These are phyloP conservation scores for Athelia psychrophila DNA, from an alignment of 1,284 basidiomycete genomes.

Conservation along the genomic window DNA sequence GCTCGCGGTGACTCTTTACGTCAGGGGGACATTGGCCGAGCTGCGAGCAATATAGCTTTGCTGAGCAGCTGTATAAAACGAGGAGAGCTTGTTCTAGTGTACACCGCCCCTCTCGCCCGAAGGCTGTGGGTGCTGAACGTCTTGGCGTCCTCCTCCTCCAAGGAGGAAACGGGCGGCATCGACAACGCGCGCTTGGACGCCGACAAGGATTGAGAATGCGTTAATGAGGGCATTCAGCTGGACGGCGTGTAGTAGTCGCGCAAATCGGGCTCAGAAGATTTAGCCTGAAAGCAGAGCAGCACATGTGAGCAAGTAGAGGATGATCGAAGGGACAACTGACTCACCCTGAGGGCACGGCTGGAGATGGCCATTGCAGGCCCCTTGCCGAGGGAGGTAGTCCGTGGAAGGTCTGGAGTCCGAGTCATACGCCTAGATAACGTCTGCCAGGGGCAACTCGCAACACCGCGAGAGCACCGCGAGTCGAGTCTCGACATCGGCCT, in stretches of 20 bases:
- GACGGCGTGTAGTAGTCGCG: conserved; percentile 48
- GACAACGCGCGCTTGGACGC: conserved; percentile 19
- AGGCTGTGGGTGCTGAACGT: conserved; percentile 64
- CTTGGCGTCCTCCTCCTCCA: conserved; percentile 21
- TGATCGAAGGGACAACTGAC: conserved; percentile 13
- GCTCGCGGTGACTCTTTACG: no score
- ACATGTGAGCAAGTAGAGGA: conserved; percentile 7
- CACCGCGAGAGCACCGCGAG: no score
- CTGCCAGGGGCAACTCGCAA: conserved; percentile 62
- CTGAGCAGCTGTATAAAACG: no score
- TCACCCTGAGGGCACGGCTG: conserved; percentile 37
- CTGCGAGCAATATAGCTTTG: no score
- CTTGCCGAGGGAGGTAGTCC: conserved; percentile 16
- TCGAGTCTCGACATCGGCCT: conserved; percentile 42
- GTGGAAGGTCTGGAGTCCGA: conserved; percentile 7
- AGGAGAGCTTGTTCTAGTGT: no score
- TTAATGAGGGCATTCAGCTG: conserved; percentile 11
- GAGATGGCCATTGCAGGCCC: conserved; percentile 18
- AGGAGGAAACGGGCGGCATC: conserved; percentile 13
- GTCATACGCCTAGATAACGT: conserved; percentile 56
- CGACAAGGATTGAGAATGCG: conserved; percentile 19
- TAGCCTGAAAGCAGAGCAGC: conserved; percentile 38
- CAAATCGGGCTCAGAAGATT: conserved; percentile 48
- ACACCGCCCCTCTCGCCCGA: no score
- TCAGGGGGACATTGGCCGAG: no score